A percentile compares a stretch with the other conserved stretches of the same genome.
phyloP scores from a whole-genome alignment of 805 yeast species.

The Nakazawaea molendinolei region DNA sequence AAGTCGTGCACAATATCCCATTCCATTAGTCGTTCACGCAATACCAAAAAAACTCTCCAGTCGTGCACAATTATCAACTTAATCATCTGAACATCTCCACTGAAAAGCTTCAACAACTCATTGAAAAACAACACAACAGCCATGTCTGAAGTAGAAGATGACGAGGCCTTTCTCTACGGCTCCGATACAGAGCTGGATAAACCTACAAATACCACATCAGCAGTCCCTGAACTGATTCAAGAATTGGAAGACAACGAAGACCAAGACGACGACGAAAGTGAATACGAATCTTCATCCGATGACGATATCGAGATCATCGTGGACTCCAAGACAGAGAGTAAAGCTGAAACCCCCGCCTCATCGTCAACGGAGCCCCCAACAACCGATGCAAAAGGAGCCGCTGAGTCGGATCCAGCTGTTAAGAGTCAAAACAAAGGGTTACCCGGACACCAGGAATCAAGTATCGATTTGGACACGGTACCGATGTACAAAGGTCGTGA shows the following conservation, averaged over 20 bases:
- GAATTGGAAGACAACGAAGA: slow-evolving; percentile 17
- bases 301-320: slow-evolving; percentile 84
- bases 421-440: no score
- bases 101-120: neutral
- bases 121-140: neutral
- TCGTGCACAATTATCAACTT: no score
- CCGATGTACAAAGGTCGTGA: slow-evolving; percentile 78
- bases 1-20: no score
- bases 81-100: no score
- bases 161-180: slow-evolving; percentile 64
- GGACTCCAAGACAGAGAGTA: slow-evolving; percentile 35
- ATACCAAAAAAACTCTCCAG: no score
- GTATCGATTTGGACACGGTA: slow-evolving; percentile 61
- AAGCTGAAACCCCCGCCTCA: slow-evolving; percentile 14
- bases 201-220: slow-evolving; percentile 17
- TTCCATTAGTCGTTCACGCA: no score
- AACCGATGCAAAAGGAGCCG: slow-evolving; percentile 12
- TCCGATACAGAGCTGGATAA: slow-evolving; percentile 33
- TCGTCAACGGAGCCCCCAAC: slow-evolving; percentile 12
- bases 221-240: slow-evolving; percentile 13
- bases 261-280: slow-evolving; percentile 37
- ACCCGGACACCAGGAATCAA: slow-evolving; percentile 31
- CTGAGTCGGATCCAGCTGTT: slow-evolving; percentile 17
- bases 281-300: slow-evolving; percentile 46
- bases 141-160: slow-evolving; percentile 30